Percentiles rank a stretch among this genome's conserved stretches.
Conservation (phyloP, 2,329 filamentous ascomycete genomes). For the Aspergillus carbonarius region DNA sequence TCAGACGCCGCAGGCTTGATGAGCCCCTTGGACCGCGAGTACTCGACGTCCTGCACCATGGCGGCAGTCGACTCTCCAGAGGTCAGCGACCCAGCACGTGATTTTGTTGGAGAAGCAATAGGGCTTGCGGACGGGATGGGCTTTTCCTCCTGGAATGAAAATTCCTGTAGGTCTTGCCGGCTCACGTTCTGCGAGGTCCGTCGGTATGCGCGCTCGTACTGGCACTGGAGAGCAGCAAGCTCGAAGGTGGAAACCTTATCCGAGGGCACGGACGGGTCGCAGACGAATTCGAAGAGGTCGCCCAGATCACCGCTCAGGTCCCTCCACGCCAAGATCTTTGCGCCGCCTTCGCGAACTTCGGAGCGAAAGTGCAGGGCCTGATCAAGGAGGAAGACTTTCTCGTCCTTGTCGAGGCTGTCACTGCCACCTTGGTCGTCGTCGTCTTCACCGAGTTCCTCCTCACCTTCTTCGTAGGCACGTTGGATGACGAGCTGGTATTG, state of each 20-base stretch:
- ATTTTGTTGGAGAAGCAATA: constrained; percentile 48
- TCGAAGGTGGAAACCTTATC: constrained; percentile 78
- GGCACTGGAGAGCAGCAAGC: constrained; percentile 81
- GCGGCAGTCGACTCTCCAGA: constrained; percentile 43
- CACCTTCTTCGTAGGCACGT: constrained; percentile 94
- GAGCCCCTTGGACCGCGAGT: constrained; percentile 42
- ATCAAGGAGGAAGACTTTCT: constrained; percentile 96
- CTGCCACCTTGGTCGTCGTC: constrained; percentile 77
- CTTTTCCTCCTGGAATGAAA: constrained; percentile 69
- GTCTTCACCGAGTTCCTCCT: constrained; percentile 89
- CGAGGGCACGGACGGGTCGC: constrained; percentile 69
- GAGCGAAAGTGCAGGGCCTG: constrained; percentile 84
- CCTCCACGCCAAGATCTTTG: constrained; percentile 89
- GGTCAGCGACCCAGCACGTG: constrained; percentile 35
- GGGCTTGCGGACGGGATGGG: constrained; percentile 62
- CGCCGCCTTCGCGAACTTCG: constrained; percentile 74
- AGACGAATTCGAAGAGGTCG: constrained; percentile 98
- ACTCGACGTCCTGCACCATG: constrained; percentile 48
- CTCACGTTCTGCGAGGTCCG: constrained; percentile 77
- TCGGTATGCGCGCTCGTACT: constrained; percentile 95
- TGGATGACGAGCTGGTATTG: constrained; percentile 98
- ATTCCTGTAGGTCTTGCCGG: constrained; percentile 75
- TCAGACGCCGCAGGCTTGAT: constrained; percentile 38
- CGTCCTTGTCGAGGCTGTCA: constrained; percentile 88
- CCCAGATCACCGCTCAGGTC: constrained; percentile 91